phyloP scores from a whole-genome alignment of 768 basidiomycete genomes.

The Amanita pseudoporphyria region DNA sequence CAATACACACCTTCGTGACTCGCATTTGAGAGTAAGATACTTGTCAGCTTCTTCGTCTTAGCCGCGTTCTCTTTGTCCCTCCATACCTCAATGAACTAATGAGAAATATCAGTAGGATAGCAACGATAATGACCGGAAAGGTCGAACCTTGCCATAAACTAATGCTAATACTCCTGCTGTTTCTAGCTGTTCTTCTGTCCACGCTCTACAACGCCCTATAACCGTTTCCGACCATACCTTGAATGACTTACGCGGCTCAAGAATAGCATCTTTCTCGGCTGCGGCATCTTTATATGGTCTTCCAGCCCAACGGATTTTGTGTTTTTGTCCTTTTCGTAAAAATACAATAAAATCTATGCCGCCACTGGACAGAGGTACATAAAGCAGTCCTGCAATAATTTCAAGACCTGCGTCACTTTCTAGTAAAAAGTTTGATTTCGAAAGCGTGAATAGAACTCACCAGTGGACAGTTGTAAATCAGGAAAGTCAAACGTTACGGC shows the following conservation, averaged over 20 bases:
- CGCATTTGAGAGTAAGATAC: constrained; percentile 68
- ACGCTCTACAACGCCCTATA: constrained; percentile 53
- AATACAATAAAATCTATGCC: constrained; percentile 80
- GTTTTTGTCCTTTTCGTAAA: constrained; percentile 62
- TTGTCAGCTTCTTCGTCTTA: constrained; percentile 64
- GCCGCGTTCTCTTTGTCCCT: constrained; percentile 69
- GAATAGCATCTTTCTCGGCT: constrained; percentile 20
- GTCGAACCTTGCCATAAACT: constrained; percentile 61
- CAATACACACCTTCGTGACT: constrained; percentile 61
- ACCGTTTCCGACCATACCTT: constrained; percentile 72
- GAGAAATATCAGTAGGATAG: background rate
- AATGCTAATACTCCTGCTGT: constrained; percentile 72
- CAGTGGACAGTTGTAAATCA: constrained; percentile 52
- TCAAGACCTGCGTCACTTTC: constrained; percentile 34
- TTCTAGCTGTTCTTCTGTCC: constrained; percentile 80
- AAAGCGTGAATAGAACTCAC: constrained; percentile 13
- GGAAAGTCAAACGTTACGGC: constrained; percentile 61
- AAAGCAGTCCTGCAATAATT: constrained; percentile 63
- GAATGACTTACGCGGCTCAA: constrained; percentile 77
- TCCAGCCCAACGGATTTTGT: constrained; percentile 74
- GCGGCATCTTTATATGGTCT: constrained; percentile 38
- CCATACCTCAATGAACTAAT: constrained; percentile 81
- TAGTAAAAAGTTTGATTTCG: background rate
- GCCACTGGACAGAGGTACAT: constrained; percentile 61
- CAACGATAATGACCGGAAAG: background rate